Evolutionary conservation across 1,284 basidiomycete genomes (phyloP), one percentile per base, ranked within the genome.

Genomic region (Papiliotrema flavescens): DNA sequence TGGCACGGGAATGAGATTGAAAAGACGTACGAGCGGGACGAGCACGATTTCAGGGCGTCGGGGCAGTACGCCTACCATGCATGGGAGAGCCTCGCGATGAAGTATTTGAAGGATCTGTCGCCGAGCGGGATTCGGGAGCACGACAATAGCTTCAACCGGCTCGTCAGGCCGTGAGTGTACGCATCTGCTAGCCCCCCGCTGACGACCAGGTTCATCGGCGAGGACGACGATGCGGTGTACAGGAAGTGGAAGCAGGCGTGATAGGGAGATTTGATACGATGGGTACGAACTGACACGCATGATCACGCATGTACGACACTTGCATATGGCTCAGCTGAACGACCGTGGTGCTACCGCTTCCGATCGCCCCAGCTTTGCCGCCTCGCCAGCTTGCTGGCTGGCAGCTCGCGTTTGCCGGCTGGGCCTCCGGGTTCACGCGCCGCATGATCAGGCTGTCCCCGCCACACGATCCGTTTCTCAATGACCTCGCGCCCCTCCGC

Each of bases 21-120:
- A 39, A 63, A 69, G 20, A 66, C 68, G 5, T 72, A 76, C 56
- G 69, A 74, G 54, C 47, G 47, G 41, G 59, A 68, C 44, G 65
- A 65, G 20, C 69, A 73, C 53, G 70, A 75, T 59, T 78, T 75
- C 53, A 42, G 59, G 20, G 58, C 49, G 0, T 60, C 65, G 0
- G 70, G 70, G 20, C 77, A 77, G 52, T 78, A 75, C 60, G 71
- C 75, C 65, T 78, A 78, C 56, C 77, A 78, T 56, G 74, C 76
- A 0, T 78, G 77, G 77, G 77, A 78, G 61, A 71, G 66, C 13
- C 56, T 76, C 6, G 75, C 77, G 8, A 76, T 75, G 73, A 56
- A 63, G 35, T 77, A 71, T 50, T 64, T 78, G 20, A 22, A 49
- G 0, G 59, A 62, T 7, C 62, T 78, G 19, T 69, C 67, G 5